Percentiles rank a stretch among this genome's conserved stretches.
Evolutionary conservation across 306 rosid genomes (phyloP).

Genomic region (Prunus mume): DNA sequence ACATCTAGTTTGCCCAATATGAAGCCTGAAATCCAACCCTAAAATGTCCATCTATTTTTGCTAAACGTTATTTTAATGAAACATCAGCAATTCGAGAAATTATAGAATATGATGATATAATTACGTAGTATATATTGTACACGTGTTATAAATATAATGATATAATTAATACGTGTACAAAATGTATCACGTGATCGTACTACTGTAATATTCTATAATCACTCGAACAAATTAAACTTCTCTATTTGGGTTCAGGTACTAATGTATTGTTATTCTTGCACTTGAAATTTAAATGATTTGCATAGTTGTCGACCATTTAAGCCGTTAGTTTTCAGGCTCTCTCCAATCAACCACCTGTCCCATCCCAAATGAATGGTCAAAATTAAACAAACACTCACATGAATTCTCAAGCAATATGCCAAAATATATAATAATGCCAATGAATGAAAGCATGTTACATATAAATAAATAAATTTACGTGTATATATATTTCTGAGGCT

Average conservation of each 20-base stretch:
- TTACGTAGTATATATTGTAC: fast-evolving
- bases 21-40: neutral
- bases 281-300: neutral
- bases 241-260: neutral
- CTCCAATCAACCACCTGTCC: neutral
- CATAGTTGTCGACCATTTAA: neutral
- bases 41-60: neutral
- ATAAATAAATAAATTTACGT: no score
- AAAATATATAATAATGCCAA: neutral
- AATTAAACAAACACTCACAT: neutral
- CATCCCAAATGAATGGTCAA: neutral
- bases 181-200: fast-evolving
- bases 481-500: neutral
- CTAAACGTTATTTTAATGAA: neutral
- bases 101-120: no score
- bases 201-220: no score
- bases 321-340: neutral
- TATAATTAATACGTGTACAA: no score
- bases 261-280: neutral
- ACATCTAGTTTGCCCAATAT: neutral
- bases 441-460: neutral
- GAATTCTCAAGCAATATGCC: neutral
- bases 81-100: no score
- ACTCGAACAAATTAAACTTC: neutral
- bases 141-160: no score